Evolutionary conservation across 768 basidiomycete genomes (phyloP), one percentile per base, ranked within the genome.

Genomic region (Russula brevipes): DNA sequence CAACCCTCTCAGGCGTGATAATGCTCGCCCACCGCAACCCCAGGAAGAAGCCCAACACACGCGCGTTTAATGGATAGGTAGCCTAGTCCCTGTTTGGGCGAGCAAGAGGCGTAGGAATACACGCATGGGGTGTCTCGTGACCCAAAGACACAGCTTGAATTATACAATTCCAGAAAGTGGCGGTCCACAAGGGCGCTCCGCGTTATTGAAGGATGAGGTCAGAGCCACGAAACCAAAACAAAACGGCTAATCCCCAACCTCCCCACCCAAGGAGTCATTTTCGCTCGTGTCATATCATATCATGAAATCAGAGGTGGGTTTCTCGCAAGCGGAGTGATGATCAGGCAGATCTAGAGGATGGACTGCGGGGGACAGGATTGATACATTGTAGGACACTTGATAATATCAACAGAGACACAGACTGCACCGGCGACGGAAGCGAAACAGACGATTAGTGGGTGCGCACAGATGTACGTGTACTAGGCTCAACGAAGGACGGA

Each of bases 321-420:
- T 30, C 38, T 16, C 52, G 16, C 59, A 39, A 24, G 33, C 14
- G 19, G 38, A 19, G 39, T 19, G 49, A 59, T 58, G 49, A 59
- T 58, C 46, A 9, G 39, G 30, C 19, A 38, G 36, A 41, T n/a
- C 42, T 19, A 16, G 55, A 36, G 8, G 39, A 9, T 5, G 44
- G 12, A 24, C 24, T 24, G 7, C 19, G 16, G 6, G 36, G 24
- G 53, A 52, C 55, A 55, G 57, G 65, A 63, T 66, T 52, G 57
- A 64, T 66, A 66, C 65, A 66, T 59, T 66, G 57, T 52, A 36
- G 38, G 24, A 51, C 41, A 63, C 35, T 59, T 63, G 61, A 66
- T 44, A 66, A 55, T 66, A 66, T 51, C 57, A 64, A 59, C 56
- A 58, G 45, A 60, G 54, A 54, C 47, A 42, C 63, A 31, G 45